phyloP scores from a whole-genome alignment of 2,329 filamentous ascomycete species.

The Aspergillus versicolor region DNA sequence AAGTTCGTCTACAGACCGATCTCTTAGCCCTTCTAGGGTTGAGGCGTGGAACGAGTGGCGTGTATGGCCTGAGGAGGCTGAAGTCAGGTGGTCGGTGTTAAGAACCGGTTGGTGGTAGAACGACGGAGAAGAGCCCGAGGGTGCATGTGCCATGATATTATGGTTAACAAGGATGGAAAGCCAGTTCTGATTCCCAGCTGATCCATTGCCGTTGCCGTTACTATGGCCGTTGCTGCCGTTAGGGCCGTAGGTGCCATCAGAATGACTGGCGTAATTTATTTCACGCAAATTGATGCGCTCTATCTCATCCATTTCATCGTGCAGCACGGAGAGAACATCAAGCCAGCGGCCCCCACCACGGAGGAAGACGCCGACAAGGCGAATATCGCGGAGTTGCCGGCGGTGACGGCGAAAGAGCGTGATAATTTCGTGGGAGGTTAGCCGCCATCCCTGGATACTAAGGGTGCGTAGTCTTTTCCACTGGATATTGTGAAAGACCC shows the following conservation, averaged over 20 bases:
- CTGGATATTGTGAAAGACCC: slow-evolving; percentile 61
- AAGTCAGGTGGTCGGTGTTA: slow-evolving; percentile 9
- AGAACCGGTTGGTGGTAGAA: slow-evolving; percentile 17
- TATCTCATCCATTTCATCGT: slow-evolving; percentile 56
- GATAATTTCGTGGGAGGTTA: slow-evolving; percentile 62
- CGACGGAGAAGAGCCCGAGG: neutral
- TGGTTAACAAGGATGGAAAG: slow-evolving; percentile 7
- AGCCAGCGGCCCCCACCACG: slow-evolving; percentile 61
- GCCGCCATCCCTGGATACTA: slow-evolving; percentile 64
- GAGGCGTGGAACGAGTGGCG: slow-evolving; percentile 9
- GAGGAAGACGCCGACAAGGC: slow-evolving; percentile 61
- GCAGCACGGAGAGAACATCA: slow-evolving; percentile 58
- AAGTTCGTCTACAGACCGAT: slow-evolving; percentile 32
- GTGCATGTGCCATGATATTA: neutral
- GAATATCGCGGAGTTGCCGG: slow-evolving; percentile 57
- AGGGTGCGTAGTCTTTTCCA: slow-evolving; percentile 64
- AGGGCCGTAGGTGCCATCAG: slow-evolving; percentile 27
- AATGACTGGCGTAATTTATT: slow-evolving; percentile 56
- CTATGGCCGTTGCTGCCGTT: slow-evolving; percentile 8
- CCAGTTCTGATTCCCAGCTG: neutral
- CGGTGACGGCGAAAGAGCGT: slow-evolving; percentile 56
- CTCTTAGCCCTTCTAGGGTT: slow-evolving; percentile 26
- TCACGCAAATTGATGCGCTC: slow-evolving; percentile 63
- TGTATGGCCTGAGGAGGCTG: slow-evolving; percentile 5
- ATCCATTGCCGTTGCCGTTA: neutral